A percentile compares a stretch with the other conserved stretches of the same genome.
Evolutionary conservation across 768 basidiomycete species (phyloP).

Genomic region (Phanerochaete carnosa): DNA sequence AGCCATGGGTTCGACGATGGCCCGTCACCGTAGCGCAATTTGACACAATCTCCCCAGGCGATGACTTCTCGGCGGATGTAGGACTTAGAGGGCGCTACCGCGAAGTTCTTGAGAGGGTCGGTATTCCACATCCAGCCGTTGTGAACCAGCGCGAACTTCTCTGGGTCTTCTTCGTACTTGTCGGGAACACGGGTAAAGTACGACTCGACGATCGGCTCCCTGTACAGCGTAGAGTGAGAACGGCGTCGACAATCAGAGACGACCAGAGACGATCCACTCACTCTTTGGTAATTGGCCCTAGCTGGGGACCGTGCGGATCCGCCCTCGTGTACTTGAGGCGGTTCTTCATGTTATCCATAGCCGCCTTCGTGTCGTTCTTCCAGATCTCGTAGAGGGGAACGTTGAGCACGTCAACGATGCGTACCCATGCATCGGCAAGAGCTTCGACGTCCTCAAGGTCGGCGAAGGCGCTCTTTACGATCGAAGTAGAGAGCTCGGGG

Average conservation of each 20-base stretch:
- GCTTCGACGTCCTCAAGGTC: constrained; percentile 42
- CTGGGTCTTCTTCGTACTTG: constrained; percentile 40
- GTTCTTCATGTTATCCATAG: constrained; percentile 71
- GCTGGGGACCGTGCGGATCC: constrained; percentile 77
- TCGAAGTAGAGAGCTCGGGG: constrained; percentile 62
- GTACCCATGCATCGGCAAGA: constrained; percentile 69
- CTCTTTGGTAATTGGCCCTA: constrained; percentile 76
- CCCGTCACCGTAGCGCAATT: constrained; percentile 85
- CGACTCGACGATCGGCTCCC: constrained; percentile 80
- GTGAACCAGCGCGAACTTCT: constrained; percentile 81
- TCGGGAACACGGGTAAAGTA: constrained; percentile 86
- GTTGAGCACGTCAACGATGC: constrained; percentile 83
- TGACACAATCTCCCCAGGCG: constrained; percentile 98
- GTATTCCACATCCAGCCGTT: constrained; percentile 99
- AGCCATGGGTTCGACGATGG: constrained; percentile 88
- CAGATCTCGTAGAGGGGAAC: constrained; percentile 85
- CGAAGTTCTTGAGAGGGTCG: constrained; percentile 93
- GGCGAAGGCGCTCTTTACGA: constrained; percentile 66
- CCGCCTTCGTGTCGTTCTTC: constrained; percentile 76
- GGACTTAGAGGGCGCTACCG: constrained; percentile 85
- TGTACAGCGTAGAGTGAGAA: constrained; percentile 26
- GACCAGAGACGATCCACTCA: constrained; percentile 35
- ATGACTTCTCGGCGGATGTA: constrained; percentile 96
- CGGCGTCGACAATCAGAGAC: not conserved
- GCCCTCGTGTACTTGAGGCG: constrained; percentile 78